Percentiles rank a stretch among this genome's conserved stretches.
Conservation (phyloP, 2,329 filamentous ascomycete genomes). For the Xylaria sp. region DNA sequence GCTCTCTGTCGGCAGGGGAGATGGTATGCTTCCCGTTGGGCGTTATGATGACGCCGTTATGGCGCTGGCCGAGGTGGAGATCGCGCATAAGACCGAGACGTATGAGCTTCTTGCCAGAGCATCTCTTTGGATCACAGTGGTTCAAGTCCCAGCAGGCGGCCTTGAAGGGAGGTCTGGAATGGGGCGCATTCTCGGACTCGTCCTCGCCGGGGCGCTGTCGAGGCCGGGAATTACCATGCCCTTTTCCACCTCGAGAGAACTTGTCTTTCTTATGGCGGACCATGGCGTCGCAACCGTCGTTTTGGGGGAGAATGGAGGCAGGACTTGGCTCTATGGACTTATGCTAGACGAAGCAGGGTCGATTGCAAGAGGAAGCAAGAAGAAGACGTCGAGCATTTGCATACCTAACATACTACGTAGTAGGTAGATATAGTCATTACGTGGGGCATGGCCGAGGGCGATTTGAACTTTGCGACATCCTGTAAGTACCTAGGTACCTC, state of each 20-base stretch:
- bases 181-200: constrained; percentile 43
- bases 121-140: constrained; percentile 96
- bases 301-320: background rate
- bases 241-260: constrained; percentile 74
- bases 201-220: constrained; percentile 50
- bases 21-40: constrained; percentile 88
- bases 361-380: no score
- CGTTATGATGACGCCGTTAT: constrained; percentile 88
- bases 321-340: no score
- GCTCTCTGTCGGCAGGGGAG: constrained; percentile 77
- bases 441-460: background rate
- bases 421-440: no score
- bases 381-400: no score
- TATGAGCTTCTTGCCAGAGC: constrained; percentile 94
- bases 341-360: no score
- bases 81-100: constrained; percentile 91
- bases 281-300: constrained; percentile 57
- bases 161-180: constrained; percentile 67
- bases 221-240: constrained; percentile 59
- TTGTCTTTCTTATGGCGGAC: constrained; percentile 96
- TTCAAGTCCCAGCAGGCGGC: constrained; percentile 97
- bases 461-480: background rate
- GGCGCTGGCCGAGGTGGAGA: constrained; percentile 87
- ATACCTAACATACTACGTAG: no score
- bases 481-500: background rate